Conservation (phyloP, 2,329 filamentous ascomycete genomes). For the Daldinia sp. region DNA sequence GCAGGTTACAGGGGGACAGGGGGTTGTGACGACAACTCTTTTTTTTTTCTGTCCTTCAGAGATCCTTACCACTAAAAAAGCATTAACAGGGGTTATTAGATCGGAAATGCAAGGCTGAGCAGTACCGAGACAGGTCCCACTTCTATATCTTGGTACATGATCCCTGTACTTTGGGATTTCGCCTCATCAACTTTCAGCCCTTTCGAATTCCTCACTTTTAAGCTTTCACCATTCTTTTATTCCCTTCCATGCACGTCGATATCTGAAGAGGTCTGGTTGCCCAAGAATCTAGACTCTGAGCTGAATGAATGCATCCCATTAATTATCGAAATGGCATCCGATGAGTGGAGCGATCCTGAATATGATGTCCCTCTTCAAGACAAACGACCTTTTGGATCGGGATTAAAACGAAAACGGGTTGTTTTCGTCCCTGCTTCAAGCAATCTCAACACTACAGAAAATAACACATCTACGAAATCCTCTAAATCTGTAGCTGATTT, state of each 20-base stretch:
- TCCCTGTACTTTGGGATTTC: slow-evolving; percentile 18
- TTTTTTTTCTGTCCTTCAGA: slow-evolving; percentile 4
- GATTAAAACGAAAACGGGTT: slow-evolving; percentile 62
- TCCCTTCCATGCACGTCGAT: neutral
- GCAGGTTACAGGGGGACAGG: slow-evolving; percentile 18
- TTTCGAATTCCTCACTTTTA: slow-evolving; percentile 6
- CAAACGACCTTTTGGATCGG: slow-evolving; percentile 63
- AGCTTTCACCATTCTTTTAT: neutral
- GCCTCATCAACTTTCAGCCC: slow-evolving; percentile 24
- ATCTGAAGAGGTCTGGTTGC: neutral
- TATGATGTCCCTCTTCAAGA: slow-evolving; percentile 62
- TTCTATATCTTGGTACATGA: neutral
- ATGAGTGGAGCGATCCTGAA: slow-evolving; percentile 46
- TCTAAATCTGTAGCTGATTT: slow-evolving; percentile 59
- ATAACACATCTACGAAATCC: slow-evolving; percentile 38
- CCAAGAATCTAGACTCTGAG: neutral
- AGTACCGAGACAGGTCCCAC: slow-evolving; percentile 7
- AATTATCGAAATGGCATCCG: slow-evolving; percentile 32
- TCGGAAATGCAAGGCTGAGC: slow-evolving; percentile 35
- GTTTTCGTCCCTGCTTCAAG: slow-evolving; percentile 65
- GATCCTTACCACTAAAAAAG: slow-evolving; percentile 1
- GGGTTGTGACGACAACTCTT: slow-evolving; percentile 26
- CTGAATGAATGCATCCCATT: too few relatives aligned
- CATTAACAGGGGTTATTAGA: slow-evolving; percentile 20
- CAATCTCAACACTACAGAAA: slow-evolving; percentile 43